Evolutionary conservation across 2,329 filamentous ascomycete species (phyloP), one percentile per base, ranked within the genome.

Genomic region (Sphaerostilbella broomeana): DNA sequence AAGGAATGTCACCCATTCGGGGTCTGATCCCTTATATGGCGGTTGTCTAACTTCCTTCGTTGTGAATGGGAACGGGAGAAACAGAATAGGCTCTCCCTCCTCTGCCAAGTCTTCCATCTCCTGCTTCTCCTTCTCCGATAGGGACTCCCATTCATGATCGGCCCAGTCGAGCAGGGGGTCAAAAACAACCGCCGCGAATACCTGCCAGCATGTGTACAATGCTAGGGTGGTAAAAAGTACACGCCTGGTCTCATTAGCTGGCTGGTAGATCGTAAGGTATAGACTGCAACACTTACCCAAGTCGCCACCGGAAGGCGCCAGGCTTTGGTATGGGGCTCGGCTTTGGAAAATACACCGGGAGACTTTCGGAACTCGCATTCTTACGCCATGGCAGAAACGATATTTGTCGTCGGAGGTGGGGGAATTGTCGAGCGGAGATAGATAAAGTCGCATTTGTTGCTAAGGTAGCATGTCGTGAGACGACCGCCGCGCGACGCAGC

Each of bases 51-150:
- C 58, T 42, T 64, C 48, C 35, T 66, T 67, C 1, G 68, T 74
- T 3, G 74, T 77, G 29, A 77, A 76, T 4, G 77, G 77, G 37
- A 84, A 72, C 0, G 80, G 76, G 6, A 84, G 69, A 44, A 83
- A 83, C 5, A 69, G 15, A 11, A 70, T 47, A 2, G 69, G 58
- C 13, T 70, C 64, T 11, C 64, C 61, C 4, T 69, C 63, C 2
- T 67, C 64, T 2, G 66, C 61, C 11, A 65, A 56, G 5, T 65
- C 58, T 27, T 64, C 56, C 24, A 65, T 48, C 33, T 62, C 60
- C 40, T 61, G 55, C 44, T 60, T 65, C 50, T 72, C 69, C 30
- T 69, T 61, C 16, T 67, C 62, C 1, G 63, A 63, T 35, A 69
- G 48, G 11, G 61, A 56, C 4, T 64, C 61, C 45, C 65, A 63